Conservation (phyloP, 1,284 basidiomycete species). For the Veloporphyrellus conicus region DNA sequence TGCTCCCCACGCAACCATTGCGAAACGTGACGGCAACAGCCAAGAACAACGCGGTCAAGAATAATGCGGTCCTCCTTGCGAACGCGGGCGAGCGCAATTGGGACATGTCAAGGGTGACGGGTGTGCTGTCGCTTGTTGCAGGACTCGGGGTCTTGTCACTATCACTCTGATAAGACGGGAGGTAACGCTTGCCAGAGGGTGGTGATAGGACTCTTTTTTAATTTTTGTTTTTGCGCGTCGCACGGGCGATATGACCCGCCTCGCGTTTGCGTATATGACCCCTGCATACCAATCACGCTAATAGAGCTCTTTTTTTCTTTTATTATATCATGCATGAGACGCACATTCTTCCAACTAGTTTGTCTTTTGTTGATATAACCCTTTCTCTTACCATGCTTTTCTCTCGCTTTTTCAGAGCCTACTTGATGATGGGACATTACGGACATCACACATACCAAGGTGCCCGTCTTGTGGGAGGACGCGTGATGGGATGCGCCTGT, state of each 20-base stretch:
- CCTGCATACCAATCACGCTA: conserved; percentile 24
- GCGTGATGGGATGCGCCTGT: background rate
- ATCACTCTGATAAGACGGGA: conserved; percentile 20
- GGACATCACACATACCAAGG: conserved; percentile 18
- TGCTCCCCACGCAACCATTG: conserved; percentile 38
- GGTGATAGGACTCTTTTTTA: background rate
- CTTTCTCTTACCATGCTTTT: background rate
- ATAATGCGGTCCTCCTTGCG: conserved; percentile 6
- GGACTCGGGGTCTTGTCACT: conserved; percentile 25
- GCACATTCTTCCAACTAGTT: background rate
- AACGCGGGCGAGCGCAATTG: conserved; percentile 28
- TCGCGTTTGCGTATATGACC: conserved; percentile 11
- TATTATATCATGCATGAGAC: conserved; percentile 12
- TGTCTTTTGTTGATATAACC: background rate
- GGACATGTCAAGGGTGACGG: conserved; percentile 14
- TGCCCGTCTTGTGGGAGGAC: conserved; percentile 3
- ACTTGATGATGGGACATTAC: conserved; percentile 22
- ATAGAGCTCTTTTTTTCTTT: conserved; percentile 16
- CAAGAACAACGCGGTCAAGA: conserved; percentile 1
- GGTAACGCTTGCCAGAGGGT: background rate
- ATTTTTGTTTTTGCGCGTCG: background rate
- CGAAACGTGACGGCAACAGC: conserved; percentile 27
- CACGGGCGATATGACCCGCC: conserved; percentile 1
- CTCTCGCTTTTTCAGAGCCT: conserved; percentile 2
- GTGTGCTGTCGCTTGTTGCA: conserved; percentile 9